Base-by-base conservation (phyloP, 345 rosid species). In the Erucastrum elatum region DNA sequence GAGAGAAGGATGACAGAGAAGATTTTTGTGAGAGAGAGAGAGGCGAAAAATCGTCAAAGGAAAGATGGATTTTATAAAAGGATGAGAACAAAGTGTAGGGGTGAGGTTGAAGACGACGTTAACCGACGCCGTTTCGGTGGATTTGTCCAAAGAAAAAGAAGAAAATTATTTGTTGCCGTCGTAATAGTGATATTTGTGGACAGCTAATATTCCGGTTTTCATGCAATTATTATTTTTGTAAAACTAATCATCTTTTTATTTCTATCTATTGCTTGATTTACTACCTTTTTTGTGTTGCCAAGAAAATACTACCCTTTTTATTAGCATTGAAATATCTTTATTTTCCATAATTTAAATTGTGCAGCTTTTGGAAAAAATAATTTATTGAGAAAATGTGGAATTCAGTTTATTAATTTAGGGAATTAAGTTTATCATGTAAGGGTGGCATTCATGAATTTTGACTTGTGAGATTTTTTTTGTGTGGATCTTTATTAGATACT, bases 41-140 rank as follows among this genome's bases (percentile, higher is more conserved):
- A 76, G 76, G 71, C 84, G 89, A 82, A 76, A 58, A 68, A 70
- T 79, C 74, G 77, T 65, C 75, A 27, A 76, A 72, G 64, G 77
- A 58, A 58, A 56, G n/a, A 72, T 37, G 64, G 85, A 69, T 15
- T 74, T 34, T 79, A 74, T 79, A 79, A 35, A 67, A 44, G 81
- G 77, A 58, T 41, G 81, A 56, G 49, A 64, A 7, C 17, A 65
- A 71, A 72, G 77, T 67, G 77, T 72, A 75, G 65, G 78, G 70
- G 78, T 74, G 82, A 67, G 78, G 78, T 79, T 61, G 78, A 79
- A 73, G 82, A 79, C 82, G n/a, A 79, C 75, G 1, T 26, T 17
- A 74, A 68, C 70, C 72, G 88, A 37, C 9, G 83, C 37, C 88
- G 87, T 78, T 76, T 83, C 5, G 0, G 21, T 41, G 3, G 1